phyloP scores from a whole-genome alignment of 768 basidiomycete genomes.

The Rhodotorula graminis region DNA sequence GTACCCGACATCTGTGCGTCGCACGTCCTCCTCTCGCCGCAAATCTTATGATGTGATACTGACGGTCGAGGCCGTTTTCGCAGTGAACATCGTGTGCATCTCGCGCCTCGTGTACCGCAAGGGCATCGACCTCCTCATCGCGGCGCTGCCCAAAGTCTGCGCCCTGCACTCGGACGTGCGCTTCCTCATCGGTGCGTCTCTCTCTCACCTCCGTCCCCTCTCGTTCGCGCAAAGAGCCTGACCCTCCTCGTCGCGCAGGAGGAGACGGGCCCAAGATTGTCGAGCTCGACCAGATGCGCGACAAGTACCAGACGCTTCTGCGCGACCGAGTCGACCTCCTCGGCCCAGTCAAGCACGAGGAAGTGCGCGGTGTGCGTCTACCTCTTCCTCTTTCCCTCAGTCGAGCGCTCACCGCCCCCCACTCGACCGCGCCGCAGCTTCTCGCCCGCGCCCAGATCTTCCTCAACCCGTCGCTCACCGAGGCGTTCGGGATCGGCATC shows the following conservation, averaged over 20 bases:
- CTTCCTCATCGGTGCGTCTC: conserved; percentile 69
- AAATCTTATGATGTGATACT: not conserved
- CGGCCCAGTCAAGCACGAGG: conserved; percentile 70
- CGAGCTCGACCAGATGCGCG: conserved; percentile 90
- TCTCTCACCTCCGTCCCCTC: too few species aligned
- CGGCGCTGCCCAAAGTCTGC: conserved; percentile 85
- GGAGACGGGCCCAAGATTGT: conserved; percentile 94
- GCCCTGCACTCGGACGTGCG: conserved; percentile 75
- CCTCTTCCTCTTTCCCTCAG: not conserved
- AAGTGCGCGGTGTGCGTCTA: conserved; percentile 71
- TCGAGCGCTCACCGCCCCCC: not conserved
- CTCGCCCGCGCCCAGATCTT: conserved; percentile 81
- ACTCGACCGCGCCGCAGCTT: conserved; percentile 54
- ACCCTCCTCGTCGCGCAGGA: conserved; percentile 51
- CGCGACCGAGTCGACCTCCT: conserved; percentile 89
- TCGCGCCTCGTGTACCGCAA: conserved; percentile 91
- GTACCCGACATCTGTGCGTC: conserved; percentile 47
- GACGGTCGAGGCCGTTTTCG: not conserved
- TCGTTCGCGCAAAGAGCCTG: not conserved
- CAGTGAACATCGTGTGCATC: conserved; percentile 86
- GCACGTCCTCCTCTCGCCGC: not conserved
- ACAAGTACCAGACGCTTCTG: conserved; percentile 64
- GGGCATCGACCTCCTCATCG: conserved; percentile 90
- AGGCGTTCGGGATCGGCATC: conserved; percentile 95
- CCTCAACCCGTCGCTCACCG: conserved; percentile 91